These are phyloP conservation scores for Pseudocercospora crystallina DNA, from an alignment of 2,329 filamentous ascomycete species.

Conservation along the genomic window DNA sequence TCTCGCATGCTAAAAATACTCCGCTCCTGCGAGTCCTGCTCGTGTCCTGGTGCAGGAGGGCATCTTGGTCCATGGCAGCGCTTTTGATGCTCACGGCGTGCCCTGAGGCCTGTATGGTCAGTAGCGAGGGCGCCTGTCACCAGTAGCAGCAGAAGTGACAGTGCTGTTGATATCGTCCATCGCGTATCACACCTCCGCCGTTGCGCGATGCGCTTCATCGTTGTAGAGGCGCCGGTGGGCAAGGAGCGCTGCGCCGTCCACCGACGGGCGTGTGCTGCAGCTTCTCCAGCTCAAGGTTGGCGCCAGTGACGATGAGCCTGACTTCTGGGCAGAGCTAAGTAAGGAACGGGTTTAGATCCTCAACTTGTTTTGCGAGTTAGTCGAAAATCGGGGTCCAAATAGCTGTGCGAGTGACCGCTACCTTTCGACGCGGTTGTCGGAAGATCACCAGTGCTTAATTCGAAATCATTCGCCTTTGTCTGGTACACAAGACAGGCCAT, in stretches of 20 bases:
- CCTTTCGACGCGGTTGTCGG: too few relatives aligned
- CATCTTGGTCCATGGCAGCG: constrained; percentile 1
- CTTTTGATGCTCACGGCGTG: not conserved
- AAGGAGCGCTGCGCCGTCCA: not conserved
- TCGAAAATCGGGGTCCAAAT: too few relatives aligned
- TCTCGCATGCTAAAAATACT: constrained; percentile 2
- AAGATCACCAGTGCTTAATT: too few relatives aligned
- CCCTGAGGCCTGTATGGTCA: not conserved
- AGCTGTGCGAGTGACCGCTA: too few relatives aligned
- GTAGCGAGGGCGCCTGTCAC: not conserved
- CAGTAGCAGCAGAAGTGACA: too few relatives aligned
- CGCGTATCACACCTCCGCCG: constrained; percentile 1
- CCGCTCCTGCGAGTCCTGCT: not conserved
- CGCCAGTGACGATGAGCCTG: not conserved
- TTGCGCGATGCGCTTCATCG: not conserved
- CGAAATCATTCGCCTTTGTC: too few relatives aligned
- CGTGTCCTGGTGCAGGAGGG: too few relatives aligned
- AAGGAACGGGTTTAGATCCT: too few relatives aligned
- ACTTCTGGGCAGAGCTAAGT: too few relatives aligned
- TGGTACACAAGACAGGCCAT: too few relatives aligned
- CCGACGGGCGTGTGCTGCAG: not conserved
- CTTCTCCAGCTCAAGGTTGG: constrained; percentile 1
- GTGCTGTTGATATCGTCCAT: not conserved
- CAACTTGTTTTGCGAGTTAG: too few relatives aligned
- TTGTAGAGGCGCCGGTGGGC: too few relatives aligned